These are phyloP conservation scores for Colletotrichum karsti DNA, from an alignment of 2,329 filamentous ascomycete genomes.

Conservation along the genomic window DNA sequence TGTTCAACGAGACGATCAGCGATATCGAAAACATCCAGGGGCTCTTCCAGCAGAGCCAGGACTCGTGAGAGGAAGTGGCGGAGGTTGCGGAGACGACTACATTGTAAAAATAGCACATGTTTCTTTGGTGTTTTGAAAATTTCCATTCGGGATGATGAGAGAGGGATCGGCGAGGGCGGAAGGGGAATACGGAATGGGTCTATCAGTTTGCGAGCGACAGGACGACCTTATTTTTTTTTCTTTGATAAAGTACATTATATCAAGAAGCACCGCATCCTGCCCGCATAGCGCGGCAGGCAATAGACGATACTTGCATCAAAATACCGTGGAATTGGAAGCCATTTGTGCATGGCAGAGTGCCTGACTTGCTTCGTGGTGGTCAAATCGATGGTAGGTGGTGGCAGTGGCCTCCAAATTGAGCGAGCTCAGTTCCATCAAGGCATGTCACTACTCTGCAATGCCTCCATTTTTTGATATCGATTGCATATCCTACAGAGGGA, in stretches of 20 bases:
- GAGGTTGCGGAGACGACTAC: not conserved
- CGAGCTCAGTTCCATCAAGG: no score
- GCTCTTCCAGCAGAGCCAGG: slow-evolving; percentile 53
- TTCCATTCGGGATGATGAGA: not conserved
- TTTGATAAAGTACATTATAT: slow-evolving; percentile 24
- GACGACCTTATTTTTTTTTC: slow-evolving; percentile 11
- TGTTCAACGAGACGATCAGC: slow-evolving; percentile 79
- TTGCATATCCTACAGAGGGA: no score
- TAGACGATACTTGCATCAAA: slow-evolving; percentile 12
- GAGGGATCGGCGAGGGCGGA: not conserved
- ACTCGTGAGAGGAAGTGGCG: slow-evolving; percentile 9
- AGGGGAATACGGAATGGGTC: slow-evolving; percentile 5
- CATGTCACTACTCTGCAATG: no score
- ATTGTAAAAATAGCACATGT: slow-evolving; percentile 16
- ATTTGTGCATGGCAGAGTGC: not conserved
- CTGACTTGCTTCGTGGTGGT: no score
- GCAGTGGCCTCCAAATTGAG: no score
- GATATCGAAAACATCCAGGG: slow-evolving; percentile 70
- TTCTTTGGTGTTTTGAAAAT: not conserved
- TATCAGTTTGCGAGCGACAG: slow-evolving; percentile 15
- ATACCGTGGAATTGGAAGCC: not conserved
- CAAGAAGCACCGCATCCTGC: slow-evolving; percentile 17
- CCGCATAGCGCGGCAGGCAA: slow-evolving; percentile 12
- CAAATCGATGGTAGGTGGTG: no score
- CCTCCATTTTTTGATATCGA: no score